Evolutionary conservation across 2,329 filamentous ascomycete species (phyloP), one percentile per base, ranked within the genome.

Genomic region (Eutypa lata): DNA sequence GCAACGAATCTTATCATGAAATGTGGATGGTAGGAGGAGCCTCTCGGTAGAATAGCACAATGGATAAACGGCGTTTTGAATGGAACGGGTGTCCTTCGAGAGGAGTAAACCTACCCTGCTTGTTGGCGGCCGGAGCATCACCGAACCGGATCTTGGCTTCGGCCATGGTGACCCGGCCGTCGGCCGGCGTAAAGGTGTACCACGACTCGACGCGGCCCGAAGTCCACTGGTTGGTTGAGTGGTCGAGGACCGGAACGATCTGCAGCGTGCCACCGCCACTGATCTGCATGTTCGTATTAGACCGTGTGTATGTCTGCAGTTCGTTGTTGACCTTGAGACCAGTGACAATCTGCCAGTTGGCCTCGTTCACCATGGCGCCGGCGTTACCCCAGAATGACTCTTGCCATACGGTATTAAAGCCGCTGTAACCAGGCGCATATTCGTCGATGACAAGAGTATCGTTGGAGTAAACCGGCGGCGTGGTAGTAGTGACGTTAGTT

Each of bases 201-300:
- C 67, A 73, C 55, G 71, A 73, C 67, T 81, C 78, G 60, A 81
- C 64, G 22, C 78, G 74, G 13, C 73, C 77, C 7, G 77, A 80
- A 0, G 77, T 79, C 78, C 78, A 81, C 16, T 68, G 57, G 5
- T 72, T 70, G 11, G 64, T 60, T 47, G 63, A 49, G 40, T 72
- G 66, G 50, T 66, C 65, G 61, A 71, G 73, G 21, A 45, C 21
- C 13, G 79, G 79, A 0, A 81, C 72, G 50, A 82, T 69, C 64
- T 81, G 78, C 13, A 82, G 65, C 0, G 78, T 80, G n/a, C 68
- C 57, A 40, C 76, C 78, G 11, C 78, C 78, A 7, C 74, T 77
- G 46, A 78, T 70, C 61, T 82, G 79, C 18, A 79, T 67, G 65
- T 81, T 79, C 53, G 64, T 57, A 51, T 66, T 68, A 47, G 71